Evolutionary conservation across 345 rosid genomes (phyloP).

Genomic region (Brassica juncea): DNA sequence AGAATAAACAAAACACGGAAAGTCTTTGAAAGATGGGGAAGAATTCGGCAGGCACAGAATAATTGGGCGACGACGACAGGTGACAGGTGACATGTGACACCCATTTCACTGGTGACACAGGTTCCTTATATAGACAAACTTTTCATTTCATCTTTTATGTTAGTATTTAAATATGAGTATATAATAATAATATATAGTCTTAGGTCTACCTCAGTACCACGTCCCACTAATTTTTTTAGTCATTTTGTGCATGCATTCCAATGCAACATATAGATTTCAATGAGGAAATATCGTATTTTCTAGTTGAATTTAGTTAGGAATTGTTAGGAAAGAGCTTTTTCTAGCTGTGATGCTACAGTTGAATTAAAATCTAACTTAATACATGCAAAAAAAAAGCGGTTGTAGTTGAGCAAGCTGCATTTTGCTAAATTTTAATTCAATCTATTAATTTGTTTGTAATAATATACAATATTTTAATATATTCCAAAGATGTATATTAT

Average conservation of each 20-base stretch:
- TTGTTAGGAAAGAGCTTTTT: background rate
- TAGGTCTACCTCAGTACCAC: conserved; percentile 8
- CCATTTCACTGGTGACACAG: conserved; percentile 36
- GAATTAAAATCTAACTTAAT: no score
- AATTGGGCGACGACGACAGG: conserved; percentile 35
- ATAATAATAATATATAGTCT: conserved; percentile 24
- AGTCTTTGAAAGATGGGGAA: conserved; percentile 1
- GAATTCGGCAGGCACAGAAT: conserved; percentile 26
- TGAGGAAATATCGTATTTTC: background rate
- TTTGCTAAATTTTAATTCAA: background rate
- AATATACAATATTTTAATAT: background rate
- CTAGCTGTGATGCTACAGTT: background rate
- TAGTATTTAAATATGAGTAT: background rate
- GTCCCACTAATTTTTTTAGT: background rate
- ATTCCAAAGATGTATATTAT: background rate
- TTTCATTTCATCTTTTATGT: conserved; percentile 2
- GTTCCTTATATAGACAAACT: conserved; percentile 22
- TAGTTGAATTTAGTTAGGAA: background rate
- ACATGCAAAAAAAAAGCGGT: background rate
- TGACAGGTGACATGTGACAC: conserved; percentile 29
- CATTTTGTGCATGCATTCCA: conserved; percentile 27
- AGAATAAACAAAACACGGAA: conserved; percentile 19
- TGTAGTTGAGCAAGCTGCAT: background rate
- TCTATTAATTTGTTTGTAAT: background rate
- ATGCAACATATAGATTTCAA: background rate